A percentile compares a stretch with the other conserved stretches of the same genome.
Evolutionary conservation across 2,329 filamentous ascomycete genomes (phyloP).

Genomic region (Simplicillium sp.): DNA sequence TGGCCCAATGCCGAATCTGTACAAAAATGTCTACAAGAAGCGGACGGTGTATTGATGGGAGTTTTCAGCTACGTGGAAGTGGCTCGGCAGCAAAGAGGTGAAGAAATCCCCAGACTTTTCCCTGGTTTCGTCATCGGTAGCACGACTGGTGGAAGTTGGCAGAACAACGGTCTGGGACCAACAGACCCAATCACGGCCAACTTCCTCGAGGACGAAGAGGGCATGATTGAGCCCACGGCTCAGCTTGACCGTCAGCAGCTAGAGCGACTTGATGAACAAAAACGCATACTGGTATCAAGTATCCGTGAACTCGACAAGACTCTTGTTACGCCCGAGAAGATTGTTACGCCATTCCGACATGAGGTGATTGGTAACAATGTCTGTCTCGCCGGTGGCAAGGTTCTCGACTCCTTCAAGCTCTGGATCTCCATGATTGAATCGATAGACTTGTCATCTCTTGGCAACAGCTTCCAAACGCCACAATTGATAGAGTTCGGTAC

Average conservation of each 20-base stretch:
- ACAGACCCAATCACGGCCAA: constrained; percentile 70
- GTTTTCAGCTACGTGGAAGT: constrained; percentile 97
- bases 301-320: constrained; percentile 83
- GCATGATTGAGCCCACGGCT: constrained; percentile 59
- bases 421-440: constrained; percentile 90
- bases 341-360: constrained; percentile 71
- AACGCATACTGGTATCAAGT: constrained; percentile 74
- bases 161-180: constrained; percentile 55
- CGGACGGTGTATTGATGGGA: constrained; percentile 88
- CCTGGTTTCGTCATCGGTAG: constrained; percentile 90
- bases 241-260: constrained; percentile 68
- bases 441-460: constrained; percentile 74
- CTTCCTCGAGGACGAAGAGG: constrained; percentile 77
- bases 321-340: constrained; percentile 67
- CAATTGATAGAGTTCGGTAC: constrained; percentile 79
- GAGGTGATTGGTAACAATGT: constrained; percentile 73
- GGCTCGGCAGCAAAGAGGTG: constrained; percentile 83
- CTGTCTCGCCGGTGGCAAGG: constrained; percentile 66
- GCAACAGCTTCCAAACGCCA: constrained; percentile 70
- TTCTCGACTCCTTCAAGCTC: constrained; percentile 80
- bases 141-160: constrained; percentile 79
- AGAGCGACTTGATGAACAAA: constrained; percentile 76
- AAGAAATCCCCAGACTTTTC: constrained; percentile 84
- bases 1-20: constrained; percentile 91
- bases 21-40: constrained; percentile 91